phyloP scores from a whole-genome alignment of 1,284 basidiomycete species.

The Microbotryomycetes sp. region DNA sequence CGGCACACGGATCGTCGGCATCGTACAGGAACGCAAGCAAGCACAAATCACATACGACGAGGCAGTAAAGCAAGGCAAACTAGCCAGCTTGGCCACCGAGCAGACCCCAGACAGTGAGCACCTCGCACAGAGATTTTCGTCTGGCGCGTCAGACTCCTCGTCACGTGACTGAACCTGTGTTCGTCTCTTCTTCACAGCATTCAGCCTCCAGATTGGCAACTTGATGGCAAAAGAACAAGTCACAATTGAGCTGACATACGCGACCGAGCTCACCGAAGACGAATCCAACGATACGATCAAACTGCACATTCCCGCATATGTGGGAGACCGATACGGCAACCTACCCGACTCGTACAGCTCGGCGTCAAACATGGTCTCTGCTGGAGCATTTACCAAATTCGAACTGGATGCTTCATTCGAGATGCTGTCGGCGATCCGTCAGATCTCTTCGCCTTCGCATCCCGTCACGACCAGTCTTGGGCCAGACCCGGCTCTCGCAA shows the following conservation, averaged over 20 bases:
- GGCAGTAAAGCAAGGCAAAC: constrained; percentile 45
- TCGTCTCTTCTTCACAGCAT: constrained; percentile 2
- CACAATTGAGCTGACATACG: constrained; percentile 13
- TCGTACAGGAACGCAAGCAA: constrained; percentile 48
- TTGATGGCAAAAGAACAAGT: constrained; percentile 9
- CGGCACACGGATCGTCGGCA: constrained; percentile 46
- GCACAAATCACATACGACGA: constrained; percentile 46
- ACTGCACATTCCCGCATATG: constrained; percentile 13
- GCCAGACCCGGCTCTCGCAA: constrained; percentile 23
- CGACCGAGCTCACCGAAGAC: constrained; percentile 20
- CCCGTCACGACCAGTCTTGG: constrained; percentile 14
- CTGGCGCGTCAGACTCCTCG: too few species aligned
- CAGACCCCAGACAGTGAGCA: constrained; percentile 10
- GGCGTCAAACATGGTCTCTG: background rate
- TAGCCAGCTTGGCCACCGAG: constrained; percentile 44
- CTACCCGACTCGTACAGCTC: background rate
- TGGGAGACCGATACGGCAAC: constrained; percentile 13
- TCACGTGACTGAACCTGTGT: background rate
- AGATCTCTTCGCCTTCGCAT: constrained; percentile 15
- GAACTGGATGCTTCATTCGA: constrained; percentile 6
- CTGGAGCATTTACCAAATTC: background rate
- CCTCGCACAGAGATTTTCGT: too few species aligned
- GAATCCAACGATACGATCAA: constrained; percentile 17
- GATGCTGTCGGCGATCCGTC: background rate
- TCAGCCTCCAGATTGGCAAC: constrained; percentile 13